A percentile compares a stretch with the other conserved stretches of the same genome.
These are phyloP conservation scores for Xylaria cubensis DNA, from an alignment of 495 filamentous ascomycete species.

Conservation along the genomic window DNA sequence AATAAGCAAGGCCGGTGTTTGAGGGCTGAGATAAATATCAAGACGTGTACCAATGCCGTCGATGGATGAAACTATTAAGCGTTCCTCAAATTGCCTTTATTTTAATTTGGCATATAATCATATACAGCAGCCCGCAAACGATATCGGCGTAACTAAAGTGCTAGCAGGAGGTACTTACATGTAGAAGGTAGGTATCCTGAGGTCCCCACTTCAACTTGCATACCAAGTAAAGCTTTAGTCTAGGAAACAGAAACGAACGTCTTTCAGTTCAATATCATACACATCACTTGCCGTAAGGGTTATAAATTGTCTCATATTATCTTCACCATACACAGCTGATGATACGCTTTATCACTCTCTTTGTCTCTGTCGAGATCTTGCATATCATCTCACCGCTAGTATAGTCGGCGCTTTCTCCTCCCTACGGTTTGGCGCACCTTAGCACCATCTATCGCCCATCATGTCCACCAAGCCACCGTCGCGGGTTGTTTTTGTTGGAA, in stretches of 20 bases:
- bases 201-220: neutral
- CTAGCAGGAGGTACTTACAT: neutral
- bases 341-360: neutral
- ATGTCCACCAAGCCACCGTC: slow-evolving; percentile 62
- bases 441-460: slow-evolving; percentile 27
- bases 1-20: neutral
- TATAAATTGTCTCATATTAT: neutral
- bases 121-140: neutral
- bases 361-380: neutral
- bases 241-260: neutral
- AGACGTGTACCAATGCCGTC: neutral
- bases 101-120: neutral
- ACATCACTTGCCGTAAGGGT: neutral
- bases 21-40: neutral
- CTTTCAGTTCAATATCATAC: slow-evolving; percentile 15
- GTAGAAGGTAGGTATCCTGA: too few species aligned
- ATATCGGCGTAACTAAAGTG: neutral
- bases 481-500: slow-evolving; percentile 80
- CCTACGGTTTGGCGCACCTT: slow-evolving; percentile 4
- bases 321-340: neutral
- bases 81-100: neutral
- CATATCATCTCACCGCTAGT: neutral
- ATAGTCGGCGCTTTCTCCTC: neutral
- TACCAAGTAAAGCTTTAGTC: neutral
- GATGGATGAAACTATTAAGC: neutral